A percentile compares a stretch with the other conserved stretches of the same genome.
These are phyloP conservation scores for Carallia brachiata DNA, from an alignment of 345 rosid species.

Conservation along the genomic window DNA sequence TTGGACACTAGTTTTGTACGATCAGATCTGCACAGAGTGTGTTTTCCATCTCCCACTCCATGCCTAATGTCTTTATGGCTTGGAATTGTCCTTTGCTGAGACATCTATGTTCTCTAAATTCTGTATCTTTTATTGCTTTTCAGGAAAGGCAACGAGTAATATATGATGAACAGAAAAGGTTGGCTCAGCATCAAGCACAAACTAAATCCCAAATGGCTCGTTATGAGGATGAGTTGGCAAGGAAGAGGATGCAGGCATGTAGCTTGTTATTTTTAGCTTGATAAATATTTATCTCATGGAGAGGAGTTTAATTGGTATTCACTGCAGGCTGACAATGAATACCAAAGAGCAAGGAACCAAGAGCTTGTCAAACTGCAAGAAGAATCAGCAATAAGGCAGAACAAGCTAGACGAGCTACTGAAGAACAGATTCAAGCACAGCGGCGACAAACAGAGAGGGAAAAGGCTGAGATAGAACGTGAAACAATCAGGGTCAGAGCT, in stretches of 20 bases:
- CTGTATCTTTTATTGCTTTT: constrained; percentile 9
- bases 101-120: not conserved
- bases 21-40: too few species aligned
- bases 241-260: constrained; percentile 98
- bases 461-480: constrained; percentile 97
- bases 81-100: not conserved
- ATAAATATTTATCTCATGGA: constrained; percentile 14
- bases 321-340: constrained; percentile 83
- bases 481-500: constrained; percentile 87
- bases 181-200: constrained; percentile 88
- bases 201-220: constrained; percentile 93
- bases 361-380: constrained; percentile 94
- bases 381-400: constrained; percentile 86
- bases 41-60: too few species aligned
- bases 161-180: constrained; percentile 86
- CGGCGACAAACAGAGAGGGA: constrained; percentile 90
- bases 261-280: not conserved
- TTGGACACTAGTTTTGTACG: too few species aligned
- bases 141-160: constrained; percentile 91
- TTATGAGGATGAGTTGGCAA: constrained; percentile 87
- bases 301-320: constrained; percentile 20
- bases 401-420: constrained; percentile 87
- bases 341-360: constrained; percentile 86
- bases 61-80: too few species aligned
- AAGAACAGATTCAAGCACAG: constrained; percentile 95